Conservation (phyloP, 2,329 filamentous ascomycete species). For the Claviceps quebecensis region DNA sequence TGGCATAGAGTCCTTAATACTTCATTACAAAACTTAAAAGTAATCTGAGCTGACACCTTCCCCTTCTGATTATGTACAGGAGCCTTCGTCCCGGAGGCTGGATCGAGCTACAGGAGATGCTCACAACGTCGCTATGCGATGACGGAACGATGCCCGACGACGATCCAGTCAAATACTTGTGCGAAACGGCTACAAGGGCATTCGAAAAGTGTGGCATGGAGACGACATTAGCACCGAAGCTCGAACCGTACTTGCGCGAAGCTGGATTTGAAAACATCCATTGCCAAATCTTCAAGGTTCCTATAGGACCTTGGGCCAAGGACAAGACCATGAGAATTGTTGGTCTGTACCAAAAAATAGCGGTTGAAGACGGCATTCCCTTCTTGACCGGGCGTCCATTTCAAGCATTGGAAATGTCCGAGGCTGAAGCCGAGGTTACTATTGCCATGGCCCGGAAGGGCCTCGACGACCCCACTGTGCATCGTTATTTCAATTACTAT, state of each 20-base stretch:
- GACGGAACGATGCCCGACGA: slow-evolving; percentile 16
- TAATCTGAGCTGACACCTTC: not conserved
- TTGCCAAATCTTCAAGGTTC: slow-evolving; percentile 23
- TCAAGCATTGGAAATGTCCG: slow-evolving; percentile 15
- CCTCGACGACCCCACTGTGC: slow-evolving; percentile 15
- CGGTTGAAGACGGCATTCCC: slow-evolving; percentile 21
- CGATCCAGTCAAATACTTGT: slow-evolving; percentile 7
- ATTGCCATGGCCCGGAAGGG: slow-evolving; percentile 14
- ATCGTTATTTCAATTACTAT: slow-evolving; percentile 23
- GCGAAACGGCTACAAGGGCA: slow-evolving; percentile 7
- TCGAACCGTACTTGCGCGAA: slow-evolving; percentile 6
- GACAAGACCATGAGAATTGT: slow-evolving; percentile 20
- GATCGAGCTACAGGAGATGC: slow-evolving; percentile 28
- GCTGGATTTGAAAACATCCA: slow-evolving; percentile 12
- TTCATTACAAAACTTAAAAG: not conserved
- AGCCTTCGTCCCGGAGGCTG: slow-evolving; percentile 27
- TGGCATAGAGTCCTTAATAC: too few species aligned
- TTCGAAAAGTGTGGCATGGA: slow-evolving; percentile 10
- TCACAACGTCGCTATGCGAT: slow-evolving; percentile 20
- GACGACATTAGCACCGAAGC: slow-evolving; percentile 8
- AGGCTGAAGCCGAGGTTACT: slow-evolving; percentile 16
- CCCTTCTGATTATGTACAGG: not conserved
- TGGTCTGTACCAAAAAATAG: slow-evolving; percentile 24
- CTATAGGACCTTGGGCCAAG: slow-evolving; percentile 23
- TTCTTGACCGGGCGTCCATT: slow-evolving; percentile 21